These are phyloP conservation scores for Coemansia sp. DNA, from an alignment of 192 early-diverging fungal genomes.

Conservation along the genomic window DNA sequence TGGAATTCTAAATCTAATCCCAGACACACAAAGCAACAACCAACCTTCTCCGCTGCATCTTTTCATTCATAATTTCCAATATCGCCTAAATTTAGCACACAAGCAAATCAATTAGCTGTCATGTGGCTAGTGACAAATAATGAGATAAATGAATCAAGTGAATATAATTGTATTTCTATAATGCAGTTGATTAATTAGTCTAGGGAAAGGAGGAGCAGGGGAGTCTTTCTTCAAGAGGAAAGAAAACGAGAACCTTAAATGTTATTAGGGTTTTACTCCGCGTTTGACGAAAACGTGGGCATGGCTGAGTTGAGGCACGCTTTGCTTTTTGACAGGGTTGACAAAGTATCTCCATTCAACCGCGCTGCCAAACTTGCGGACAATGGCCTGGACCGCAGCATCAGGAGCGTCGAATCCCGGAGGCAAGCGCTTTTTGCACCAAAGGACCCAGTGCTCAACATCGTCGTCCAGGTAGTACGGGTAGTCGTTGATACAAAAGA, in stretches of 20 bases:
- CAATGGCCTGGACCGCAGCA: slow-evolving; percentile 22
- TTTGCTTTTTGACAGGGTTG: slow-evolving; percentile 43
- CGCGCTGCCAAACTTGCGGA: slow-evolving; percentile 9
- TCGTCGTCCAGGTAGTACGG: slow-evolving; percentile 33
- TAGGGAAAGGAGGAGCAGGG: too few relatives aligned
- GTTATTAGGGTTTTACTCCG: background rate
- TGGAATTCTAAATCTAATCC: too few relatives aligned
- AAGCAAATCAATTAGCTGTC: too few relatives aligned
- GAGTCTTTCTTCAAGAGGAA: too few relatives aligned
- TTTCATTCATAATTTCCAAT: too few relatives aligned
- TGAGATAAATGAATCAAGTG: too few relatives aligned
- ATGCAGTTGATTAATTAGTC: too few relatives aligned
- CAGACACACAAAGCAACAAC: too few relatives aligned
- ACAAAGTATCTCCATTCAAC: slow-evolving; percentile 49
- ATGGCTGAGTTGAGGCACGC: slow-evolving; percentile 52
- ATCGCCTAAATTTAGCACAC: too few relatives aligned
- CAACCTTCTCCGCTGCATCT: too few relatives aligned
- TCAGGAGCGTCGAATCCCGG: slow-evolving; percentile 30
- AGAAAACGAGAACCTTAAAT: background rate
- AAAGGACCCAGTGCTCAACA: slow-evolving; percentile 54
- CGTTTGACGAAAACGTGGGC: slow-evolving; percentile 49
- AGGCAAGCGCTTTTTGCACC: slow-evolving; percentile 36
- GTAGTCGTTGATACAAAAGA: slow-evolving; percentile 42
- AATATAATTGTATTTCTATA: too few relatives aligned
- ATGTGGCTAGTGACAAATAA: too few relatives aligned